phyloP scores from a whole-genome alignment of 305 asterid genomes.

The Fraxinus platypoda region DNA sequence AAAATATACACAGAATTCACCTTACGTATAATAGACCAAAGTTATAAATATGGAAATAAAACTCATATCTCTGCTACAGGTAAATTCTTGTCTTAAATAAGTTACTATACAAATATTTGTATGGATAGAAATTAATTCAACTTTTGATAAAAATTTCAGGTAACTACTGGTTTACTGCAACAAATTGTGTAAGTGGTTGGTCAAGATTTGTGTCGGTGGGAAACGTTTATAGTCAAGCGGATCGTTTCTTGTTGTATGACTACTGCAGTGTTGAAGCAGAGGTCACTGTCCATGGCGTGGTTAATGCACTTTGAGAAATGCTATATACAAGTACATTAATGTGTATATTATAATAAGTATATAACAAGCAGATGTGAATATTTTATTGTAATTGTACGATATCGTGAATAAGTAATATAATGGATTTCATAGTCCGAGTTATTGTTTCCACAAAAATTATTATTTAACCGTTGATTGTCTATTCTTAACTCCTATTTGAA shows the following conservation, averaged over 20 bases:
- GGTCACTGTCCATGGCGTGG: conserved; percentile 50
- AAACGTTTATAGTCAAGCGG: conserved; percentile 20
- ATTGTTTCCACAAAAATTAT: background rate
- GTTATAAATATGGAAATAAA: conserved; percentile 8
- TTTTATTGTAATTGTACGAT: background rate
- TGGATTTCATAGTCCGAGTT: too few relatives aligned
- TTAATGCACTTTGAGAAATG: conserved; percentile 30
- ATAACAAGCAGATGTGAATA: background rate
- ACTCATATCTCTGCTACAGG: conserved; percentile 44
- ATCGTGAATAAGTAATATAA: background rate
- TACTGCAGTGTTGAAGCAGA: conserved; percentile 56
- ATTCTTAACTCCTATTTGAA: background rate
- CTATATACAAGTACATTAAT: background rate
- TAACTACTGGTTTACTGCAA: conserved; percentile 55
- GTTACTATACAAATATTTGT: background rate
- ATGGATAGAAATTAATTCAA: background rate
- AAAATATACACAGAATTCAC: conserved; percentile 51
- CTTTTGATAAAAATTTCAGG: conserved; percentile 30
- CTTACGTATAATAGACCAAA: conserved; percentile 42
- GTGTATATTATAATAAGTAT: background rate
- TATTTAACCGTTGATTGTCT: too few relatives aligned
- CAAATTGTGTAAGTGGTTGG: conserved; percentile 53
- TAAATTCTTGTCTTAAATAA: conserved; percentile 10
- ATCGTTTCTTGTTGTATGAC: conserved; percentile 41
- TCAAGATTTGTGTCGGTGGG: conserved; percentile 50